These are phyloP conservation scores for Fraxinus xanthoxyloides DNA, from an alignment of 305 asterid genomes.

Conservation along the genomic window DNA sequence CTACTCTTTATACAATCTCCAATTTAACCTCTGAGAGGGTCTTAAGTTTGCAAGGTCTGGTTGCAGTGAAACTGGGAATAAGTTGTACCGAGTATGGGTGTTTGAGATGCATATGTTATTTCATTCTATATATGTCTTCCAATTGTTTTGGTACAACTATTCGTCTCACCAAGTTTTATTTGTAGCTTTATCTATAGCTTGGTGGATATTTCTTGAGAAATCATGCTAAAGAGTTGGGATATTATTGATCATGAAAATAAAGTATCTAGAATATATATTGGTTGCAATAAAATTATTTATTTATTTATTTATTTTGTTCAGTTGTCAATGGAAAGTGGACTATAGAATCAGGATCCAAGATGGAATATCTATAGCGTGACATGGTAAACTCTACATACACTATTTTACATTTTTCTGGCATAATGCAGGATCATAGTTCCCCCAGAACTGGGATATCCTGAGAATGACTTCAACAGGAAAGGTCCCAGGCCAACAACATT, in stretches of 20 bases:
- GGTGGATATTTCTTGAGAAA: neutral
- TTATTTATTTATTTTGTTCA: neutral
- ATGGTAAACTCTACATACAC: neutral
- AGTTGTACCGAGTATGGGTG: neutral
- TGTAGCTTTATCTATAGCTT: neutral
- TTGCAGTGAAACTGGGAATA: neutral
- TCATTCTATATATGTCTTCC: neutral
- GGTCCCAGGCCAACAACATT: slow-evolving; percentile 98
- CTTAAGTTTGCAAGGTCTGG: neutral
- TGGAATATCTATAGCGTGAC: neutral
- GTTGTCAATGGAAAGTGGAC: neutral
- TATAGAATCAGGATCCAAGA: neutral
- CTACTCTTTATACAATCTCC: neutral
- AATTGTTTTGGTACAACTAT: neutral
- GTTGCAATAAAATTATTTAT: neutral
- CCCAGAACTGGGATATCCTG: slow-evolving; percentile 96
- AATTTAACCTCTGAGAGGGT: neutral
- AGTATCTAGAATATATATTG: neutral
- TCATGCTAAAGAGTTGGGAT: neutral
- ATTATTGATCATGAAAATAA: neutral
- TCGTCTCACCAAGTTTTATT: neutral
- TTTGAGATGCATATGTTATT: neutral
- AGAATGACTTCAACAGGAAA: slow-evolving; percentile 84
- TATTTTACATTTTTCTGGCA: slow-evolving; percentile 14
- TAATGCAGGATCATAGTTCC: slow-evolving; percentile 83